These are phyloP conservation scores for Piedraia hortae DNA, from an alignment of 2,329 filamentous ascomycete genomes.

Conservation along the genomic window DNA sequence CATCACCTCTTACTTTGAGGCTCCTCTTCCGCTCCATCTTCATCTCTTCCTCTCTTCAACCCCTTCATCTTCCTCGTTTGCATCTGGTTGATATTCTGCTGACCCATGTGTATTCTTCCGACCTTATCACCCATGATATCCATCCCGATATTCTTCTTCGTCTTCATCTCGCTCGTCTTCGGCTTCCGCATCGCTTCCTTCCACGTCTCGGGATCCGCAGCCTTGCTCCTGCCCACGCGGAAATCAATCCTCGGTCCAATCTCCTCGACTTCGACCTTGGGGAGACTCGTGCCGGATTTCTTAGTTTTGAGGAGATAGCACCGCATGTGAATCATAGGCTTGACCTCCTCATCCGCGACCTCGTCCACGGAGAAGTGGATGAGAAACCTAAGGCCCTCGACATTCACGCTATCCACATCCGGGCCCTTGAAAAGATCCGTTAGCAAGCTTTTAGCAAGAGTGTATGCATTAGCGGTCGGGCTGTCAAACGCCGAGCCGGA, in stretches of 20 bases:
- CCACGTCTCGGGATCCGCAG: conserved; percentile 50
- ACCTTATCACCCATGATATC: conserved; percentile 91
- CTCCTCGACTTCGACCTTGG: conserved; percentile 78
- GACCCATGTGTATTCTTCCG: conserved; percentile 69
- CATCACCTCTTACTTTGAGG: no score
- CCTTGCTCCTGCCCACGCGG: conserved; percentile 49
- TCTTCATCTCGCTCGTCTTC: conserved; percentile 37
- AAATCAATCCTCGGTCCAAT: conserved; percentile 90
- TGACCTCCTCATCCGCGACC: conserved; percentile 14
- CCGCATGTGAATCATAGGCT: conserved; percentile 32
- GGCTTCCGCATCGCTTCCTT: conserved; percentile 81
- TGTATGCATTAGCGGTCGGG: conserved; percentile 51
- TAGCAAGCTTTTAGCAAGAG: conserved; percentile 62
- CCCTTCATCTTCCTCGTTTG: conserved; percentile 99
- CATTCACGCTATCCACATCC: conserved; percentile 57
- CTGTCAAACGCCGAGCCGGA: conserved; percentile 69
- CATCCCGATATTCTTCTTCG: conserved; percentile 90
- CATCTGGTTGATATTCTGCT: conserved; percentile 61
- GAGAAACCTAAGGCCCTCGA: conserved; percentile 81
- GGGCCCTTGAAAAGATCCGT: conserved; percentile 79
- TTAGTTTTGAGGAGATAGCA: conserved; percentile 70
- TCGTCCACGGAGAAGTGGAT: conserved; percentile 51
- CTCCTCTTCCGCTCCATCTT: no score
- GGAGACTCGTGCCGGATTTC: conserved; percentile 42
- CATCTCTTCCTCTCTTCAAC: conserved; percentile 55